A percentile compares a stretch with the other conserved stretches of the same genome.
These are phyloP conservation scores for Globisporangium acanthophoron DNA, from an alignment of 352 stramenopile genomes.

Conservation along the genomic window DNA sequence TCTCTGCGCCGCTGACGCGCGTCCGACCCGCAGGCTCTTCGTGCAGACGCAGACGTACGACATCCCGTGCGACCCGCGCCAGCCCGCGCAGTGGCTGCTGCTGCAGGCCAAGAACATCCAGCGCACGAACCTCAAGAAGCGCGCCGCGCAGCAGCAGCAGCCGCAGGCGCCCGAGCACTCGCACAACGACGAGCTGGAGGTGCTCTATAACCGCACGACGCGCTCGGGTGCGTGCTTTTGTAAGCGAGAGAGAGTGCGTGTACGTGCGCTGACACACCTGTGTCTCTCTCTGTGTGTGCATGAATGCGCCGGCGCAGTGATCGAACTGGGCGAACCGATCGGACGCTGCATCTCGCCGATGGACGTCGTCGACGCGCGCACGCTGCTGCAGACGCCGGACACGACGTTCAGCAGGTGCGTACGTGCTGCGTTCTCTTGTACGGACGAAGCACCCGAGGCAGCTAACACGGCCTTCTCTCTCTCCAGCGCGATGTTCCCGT, in stretches of 20 bases:
- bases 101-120: slow-evolving; percentile 74
- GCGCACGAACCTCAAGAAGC: slow-evolving; percentile 41
- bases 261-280: too few species aligned
- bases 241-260: neutral
- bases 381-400: slow-evolving; percentile 59
- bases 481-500: slow-evolving; percentile 65
- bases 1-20: neutral
- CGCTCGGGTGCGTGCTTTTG: slow-evolving; percentile 21
- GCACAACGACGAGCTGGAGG: slow-evolving; percentile 58
- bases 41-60: slow-evolving; percentile 81
- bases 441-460: too few species aligned
- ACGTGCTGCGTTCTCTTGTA: too few species aligned
- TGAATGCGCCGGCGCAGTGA: slow-evolving; percentile 21
- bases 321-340: slow-evolving; percentile 67
- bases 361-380: slow-evolving; percentile 75
- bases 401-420: slow-evolving; percentile 42
- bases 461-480: neutral
- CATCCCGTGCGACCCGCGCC: slow-evolving; percentile 69
- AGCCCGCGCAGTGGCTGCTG: slow-evolving; percentile 72
- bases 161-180: slow-evolving; percentile 2
- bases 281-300: neutral
- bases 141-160: slow-evolving; percentile 3
- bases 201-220: slow-evolving; percentile 76
- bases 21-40: slow-evolving; percentile 39
- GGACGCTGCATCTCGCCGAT: slow-evolving; percentile 56